Conservation (phyloP, 305 asterid species). For the Salvia sclarea region DNA sequence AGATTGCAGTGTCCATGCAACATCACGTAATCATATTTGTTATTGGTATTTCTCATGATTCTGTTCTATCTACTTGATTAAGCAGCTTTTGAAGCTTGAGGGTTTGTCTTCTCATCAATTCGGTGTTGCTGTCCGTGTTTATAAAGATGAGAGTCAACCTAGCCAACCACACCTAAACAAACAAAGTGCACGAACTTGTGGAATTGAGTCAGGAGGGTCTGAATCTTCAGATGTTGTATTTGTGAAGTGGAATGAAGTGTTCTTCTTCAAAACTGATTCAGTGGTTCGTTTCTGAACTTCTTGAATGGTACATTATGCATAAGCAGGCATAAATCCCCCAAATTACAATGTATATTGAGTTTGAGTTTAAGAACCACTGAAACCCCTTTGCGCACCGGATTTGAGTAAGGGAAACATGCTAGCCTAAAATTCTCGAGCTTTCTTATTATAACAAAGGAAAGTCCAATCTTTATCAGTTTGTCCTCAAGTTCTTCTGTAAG, state of each 20-base stretch:
- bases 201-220: slow-evolving; percentile 50
- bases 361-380: background rate
- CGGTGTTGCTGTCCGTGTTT: slow-evolving; percentile 63
- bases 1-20: slow-evolving; percentile 1
- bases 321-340: slow-evolving; percentile 4
- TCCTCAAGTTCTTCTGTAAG: background rate
- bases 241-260: slow-evolving; percentile 90
- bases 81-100: slow-evolving; percentile 71
- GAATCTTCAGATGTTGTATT: slow-evolving; percentile 53
- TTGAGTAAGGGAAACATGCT: background rate
- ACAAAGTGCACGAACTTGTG: slow-evolving; percentile 84
- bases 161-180: slow-evolving; percentile 45
- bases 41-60: slow-evolving; percentile 35
- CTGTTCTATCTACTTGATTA: slow-evolving; percentile 34
- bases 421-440: background rate
- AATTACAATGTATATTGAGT: background rate
- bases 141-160: slow-evolving; percentile 47
- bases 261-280: slow-evolving; percentile 85
- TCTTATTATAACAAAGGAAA: background rate
- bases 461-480: background rate
- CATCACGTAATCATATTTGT: slow-evolving; percentile 14
- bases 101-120: slow-evolving; percentile 70
- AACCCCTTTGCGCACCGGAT: background rate
- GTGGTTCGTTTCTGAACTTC: slow-evolving; percentile 53
- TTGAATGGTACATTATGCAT: slow-evolving; percentile 20